phyloP scores from a whole-genome alignment of 768 basidiomycete species.

The Auriscalpium orientale region DNA sequence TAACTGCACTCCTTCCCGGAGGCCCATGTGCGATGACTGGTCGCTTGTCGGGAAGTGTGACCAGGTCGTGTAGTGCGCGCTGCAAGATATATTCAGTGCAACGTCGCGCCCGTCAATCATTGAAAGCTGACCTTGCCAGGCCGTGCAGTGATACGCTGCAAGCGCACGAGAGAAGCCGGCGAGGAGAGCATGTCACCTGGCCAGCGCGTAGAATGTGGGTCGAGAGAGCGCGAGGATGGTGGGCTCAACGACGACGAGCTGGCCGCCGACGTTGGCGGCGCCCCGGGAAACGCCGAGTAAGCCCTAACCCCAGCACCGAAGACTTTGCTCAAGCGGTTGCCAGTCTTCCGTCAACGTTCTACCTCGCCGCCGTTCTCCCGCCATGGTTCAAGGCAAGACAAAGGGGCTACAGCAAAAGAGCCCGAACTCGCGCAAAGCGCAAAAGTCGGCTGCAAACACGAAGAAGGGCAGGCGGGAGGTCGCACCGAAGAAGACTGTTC shows the following conservation, averaged over 20 bases:
- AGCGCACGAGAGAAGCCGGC: slow-evolving; percentile 11
- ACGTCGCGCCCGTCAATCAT: neutral
- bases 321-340: neutral
- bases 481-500: slow-evolving; percentile 71
- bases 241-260: neutral
- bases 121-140: slow-evolving; percentile 3
- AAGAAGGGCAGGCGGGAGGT: slow-evolving; percentile 78
- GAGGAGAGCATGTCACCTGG: slow-evolving; percentile 31
- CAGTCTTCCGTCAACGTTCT: neutral
- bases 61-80: slow-evolving; percentile 72
- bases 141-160: slow-evolving; percentile 6
- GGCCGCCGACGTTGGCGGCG: neutral
- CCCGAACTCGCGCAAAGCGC: slow-evolving; percentile 46
- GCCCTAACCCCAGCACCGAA: slow-evolving; percentile 7
- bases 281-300: neutral
- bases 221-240: neutral
- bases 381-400: slow-evolving; percentile 82
- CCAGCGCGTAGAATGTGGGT: neutral
- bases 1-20: slow-evolving; percentile 79
- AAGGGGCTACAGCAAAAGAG: slow-evolving; percentile 62
- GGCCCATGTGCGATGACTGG: slow-evolving; percentile 72
- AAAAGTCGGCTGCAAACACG: slow-evolving; percentile 58
- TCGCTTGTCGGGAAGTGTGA: slow-evolving; percentile 48
- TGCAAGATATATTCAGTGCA: slow-evolving; percentile 20
- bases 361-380: neutral